These are phyloP conservation scores for Sporothrix curviconia DNA, from an alignment of 2,329 filamentous ascomycete species.

Conservation along the genomic window DNA sequence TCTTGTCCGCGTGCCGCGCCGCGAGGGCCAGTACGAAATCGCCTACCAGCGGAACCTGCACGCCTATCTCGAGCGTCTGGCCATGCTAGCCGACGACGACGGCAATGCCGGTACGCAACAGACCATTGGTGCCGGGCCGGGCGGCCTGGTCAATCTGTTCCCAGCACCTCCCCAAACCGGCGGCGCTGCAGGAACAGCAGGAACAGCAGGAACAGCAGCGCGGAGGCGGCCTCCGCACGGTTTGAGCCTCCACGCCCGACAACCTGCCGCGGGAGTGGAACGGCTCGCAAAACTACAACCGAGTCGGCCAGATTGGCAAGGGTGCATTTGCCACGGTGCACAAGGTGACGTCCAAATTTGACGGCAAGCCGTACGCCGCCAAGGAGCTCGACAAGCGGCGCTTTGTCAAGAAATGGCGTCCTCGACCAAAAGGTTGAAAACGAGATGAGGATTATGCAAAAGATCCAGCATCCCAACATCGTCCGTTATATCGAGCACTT, in stretches of 20 bases:
- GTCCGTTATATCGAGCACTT: slow-evolving; percentile 87
- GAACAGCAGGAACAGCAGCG: too few species aligned
- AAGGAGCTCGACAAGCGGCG: slow-evolving; percentile 92
- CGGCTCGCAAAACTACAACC: slow-evolving; percentile 78
- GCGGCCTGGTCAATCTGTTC: slow-evolving; percentile 37
- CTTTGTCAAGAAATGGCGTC: slow-evolving; percentile 87
- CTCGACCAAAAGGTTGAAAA: slow-evolving; percentile 90
- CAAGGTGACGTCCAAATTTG: slow-evolving; percentile 76
- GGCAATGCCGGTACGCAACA: slow-evolving; percentile 22
- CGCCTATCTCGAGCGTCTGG: slow-evolving; percentile 51
- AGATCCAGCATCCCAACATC: slow-evolving; percentile 77
- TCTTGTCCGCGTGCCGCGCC: slow-evolving; percentile 74
- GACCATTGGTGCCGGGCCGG: slow-evolving; percentile 42
- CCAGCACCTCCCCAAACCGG: slow-evolving; percentile 10
- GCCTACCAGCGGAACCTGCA: slow-evolving; percentile 63
- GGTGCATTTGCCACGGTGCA: slow-evolving; percentile 94
- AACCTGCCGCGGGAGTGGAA: slow-evolving; percentile 62
- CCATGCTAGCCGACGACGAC: slow-evolving; percentile 26
- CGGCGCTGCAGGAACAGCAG: too few species aligned
- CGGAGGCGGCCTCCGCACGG: slow-evolving; percentile 7
- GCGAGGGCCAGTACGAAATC: slow-evolving; percentile 58
- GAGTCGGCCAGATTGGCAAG: slow-evolving; percentile 74
- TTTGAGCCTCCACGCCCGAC: slow-evolving; percentile 26
- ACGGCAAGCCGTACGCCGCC: slow-evolving; percentile 77
- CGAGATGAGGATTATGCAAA: slow-evolving; percentile 93